Base-by-base conservation (phyloP, 1,284 basidiomycete species). In the Fomitopsis schrenkii region DNA sequence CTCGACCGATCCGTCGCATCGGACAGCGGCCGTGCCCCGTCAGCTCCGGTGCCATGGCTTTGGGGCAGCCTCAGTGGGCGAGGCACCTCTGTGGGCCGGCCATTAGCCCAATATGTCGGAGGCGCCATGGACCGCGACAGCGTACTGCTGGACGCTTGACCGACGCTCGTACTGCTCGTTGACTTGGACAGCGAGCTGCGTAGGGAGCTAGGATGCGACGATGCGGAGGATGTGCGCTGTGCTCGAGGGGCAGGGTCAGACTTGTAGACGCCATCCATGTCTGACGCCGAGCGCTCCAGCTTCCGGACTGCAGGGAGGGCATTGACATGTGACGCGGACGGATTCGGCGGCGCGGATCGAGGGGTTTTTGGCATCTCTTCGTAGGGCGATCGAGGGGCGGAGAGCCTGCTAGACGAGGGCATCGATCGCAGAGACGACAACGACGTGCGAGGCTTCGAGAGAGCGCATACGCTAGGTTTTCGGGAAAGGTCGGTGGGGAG, bases 61-160 rank as follows among this genome's bases (percentile, higher is more conserved):
- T 70, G 68, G 2, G 68, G 67, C 10, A 70, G 61, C 36, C 63
- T 64, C 17, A 70, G 58, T 17, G 68, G 68, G 2, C 68, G 63
- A 3, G 67, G 67, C 2, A 70, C 68, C 12, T 56, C 44, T 45
- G 48, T 42, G 14, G 45, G 56, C 14, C 26, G 33, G 10, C 19
- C 48, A 14, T 14, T 14, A 7, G 55, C 26, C 57, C 41, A 58
- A 5, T 30, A 22, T 12, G 44, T 33, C 9, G 35, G 53, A 55
- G 22, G 59, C 35, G 33, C 38, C 15, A 48, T 22, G 4, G 26
- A 40, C n/a, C 30, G 58, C 15, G 36, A 19, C 3, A 12, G 7
- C 19, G 26, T 9, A 38, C 35, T 30, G n/a, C 57, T 57, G 33
- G 45, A 56, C 4, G 9, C 56, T 59, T 35, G 63, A 59, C 19